Evolutionary conservation across 768 basidiomycete species (phyloP).

Genomic region (Nevesoporus exiguus): DNA sequence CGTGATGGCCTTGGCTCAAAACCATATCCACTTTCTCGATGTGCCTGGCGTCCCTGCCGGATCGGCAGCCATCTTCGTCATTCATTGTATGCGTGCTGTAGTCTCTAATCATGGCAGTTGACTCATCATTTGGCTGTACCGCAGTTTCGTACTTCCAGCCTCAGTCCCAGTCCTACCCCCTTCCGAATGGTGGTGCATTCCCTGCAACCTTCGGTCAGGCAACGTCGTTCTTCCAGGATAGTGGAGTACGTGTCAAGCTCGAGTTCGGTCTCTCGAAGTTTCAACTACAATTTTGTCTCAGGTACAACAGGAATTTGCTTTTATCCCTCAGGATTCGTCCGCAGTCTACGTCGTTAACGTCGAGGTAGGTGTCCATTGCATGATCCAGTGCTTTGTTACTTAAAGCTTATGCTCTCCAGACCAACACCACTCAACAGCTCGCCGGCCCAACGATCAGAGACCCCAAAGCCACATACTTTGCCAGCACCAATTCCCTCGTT

Average conservation of each 20-base stretch:
- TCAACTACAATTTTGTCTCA: slow-evolving; percentile 18
- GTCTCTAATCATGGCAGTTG: background rate
- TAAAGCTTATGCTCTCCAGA: slow-evolving; percentile 32
- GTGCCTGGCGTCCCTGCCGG: slow-evolving; percentile 67
- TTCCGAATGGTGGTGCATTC: slow-evolving; percentile 47
- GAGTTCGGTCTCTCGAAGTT: too few relatives aligned
- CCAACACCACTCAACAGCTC: slow-evolving; percentile 61
- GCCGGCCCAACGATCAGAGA: slow-evolving; percentile 61
- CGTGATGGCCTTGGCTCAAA: slow-evolving; percentile 79
- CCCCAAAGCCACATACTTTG: slow-evolving; percentile 58
- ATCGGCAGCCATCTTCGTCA: slow-evolving; percentile 75
- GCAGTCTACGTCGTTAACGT: slow-evolving; percentile 74
- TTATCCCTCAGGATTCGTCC: slow-evolving; percentile 70
- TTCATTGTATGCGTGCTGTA: slow-evolving; percentile 65
- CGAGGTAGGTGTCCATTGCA: slow-evolving; percentile 37
- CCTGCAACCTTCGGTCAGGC: slow-evolving; percentile 67
- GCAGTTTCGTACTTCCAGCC: slow-evolving; percentile 81
- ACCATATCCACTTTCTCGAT: slow-evolving; percentile 82
- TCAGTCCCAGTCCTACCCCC: slow-evolving; percentile 53
- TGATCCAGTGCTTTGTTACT: background rate
- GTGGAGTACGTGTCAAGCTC: slow-evolving; percentile 40
- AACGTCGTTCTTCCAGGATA: slow-evolving; percentile 61
- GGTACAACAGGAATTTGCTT: slow-evolving; percentile 75
- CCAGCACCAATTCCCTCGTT: slow-evolving; percentile 56
- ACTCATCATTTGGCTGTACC: background rate